Evolutionary conservation across 2,329 filamentous ascomycete genomes (phyloP).

Genomic region (Tolypocladium ophioglossoides): DNA sequence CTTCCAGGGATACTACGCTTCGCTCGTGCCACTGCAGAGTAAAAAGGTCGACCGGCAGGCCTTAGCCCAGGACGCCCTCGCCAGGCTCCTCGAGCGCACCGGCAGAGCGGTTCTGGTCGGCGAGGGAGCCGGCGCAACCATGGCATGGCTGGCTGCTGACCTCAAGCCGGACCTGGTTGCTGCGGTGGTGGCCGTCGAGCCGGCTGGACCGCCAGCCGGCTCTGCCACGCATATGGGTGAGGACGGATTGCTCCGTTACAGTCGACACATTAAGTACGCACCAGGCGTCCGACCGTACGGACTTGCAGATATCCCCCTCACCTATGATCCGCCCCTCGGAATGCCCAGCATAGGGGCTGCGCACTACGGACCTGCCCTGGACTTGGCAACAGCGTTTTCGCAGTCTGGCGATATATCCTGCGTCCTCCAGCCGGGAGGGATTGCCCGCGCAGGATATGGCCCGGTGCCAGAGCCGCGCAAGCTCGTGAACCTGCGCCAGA

Average conservation of each 20-base stretch:
- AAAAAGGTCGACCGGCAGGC: constrained; percentile 18
- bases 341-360: not conserved
- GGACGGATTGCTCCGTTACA: constrained; percentile 6
- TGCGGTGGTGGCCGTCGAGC: constrained; percentile 40
- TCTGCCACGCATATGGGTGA: constrained; percentile 1
- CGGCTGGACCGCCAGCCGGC: constrained; percentile 39
- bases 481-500: constrained; percentile 34
- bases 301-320: constrained; percentile 28
- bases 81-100: constrained; percentile 29
- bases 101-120: constrained; percentile 33
- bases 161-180: constrained; percentile 33
- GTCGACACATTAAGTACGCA: constrained; percentile 13
- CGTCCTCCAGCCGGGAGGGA: constrained; percentile 8
- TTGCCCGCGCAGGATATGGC: not conserved
- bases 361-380: not conserved
- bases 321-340: constrained; percentile 25
- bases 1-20: constrained; percentile 38
- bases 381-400: not conserved
- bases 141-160: constrained; percentile 38
- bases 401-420: constrained; percentile 1
- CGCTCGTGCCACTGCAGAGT: constrained; percentile 25
- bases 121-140: constrained; percentile 37
- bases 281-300: constrained; percentile 24
- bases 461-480: constrained; percentile 15
- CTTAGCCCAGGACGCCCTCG: constrained; percentile 23